Evolutionary conservation across 257 asterid species (phyloP), one percentile per base, ranked within the genome.

Genomic region (Knoxia roxburghii): DNA sequence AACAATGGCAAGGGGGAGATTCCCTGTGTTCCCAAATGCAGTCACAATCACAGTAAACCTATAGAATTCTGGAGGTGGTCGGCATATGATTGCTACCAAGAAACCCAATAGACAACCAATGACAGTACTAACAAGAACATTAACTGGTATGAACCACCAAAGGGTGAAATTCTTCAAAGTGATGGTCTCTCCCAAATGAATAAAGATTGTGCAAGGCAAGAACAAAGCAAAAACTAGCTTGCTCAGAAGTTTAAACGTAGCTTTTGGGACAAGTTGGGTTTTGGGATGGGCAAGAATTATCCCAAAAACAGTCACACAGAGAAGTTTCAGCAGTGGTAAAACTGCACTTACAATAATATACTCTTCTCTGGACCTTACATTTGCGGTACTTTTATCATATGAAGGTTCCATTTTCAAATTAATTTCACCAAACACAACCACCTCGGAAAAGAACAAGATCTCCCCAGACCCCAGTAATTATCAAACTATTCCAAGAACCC

Each of bases 91-190:
- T 0, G 97, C 87, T 35, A 90, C 99, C 50, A 90, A 37, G 51
- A 76, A 72, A 7, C 99, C 99, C 79, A 93, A 61, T 3, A 88
- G 24, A 74, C 99, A 88, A 49, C 99, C 99, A 8, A 88, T 81
- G 12, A 75, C 82, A 39, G 97, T 88, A 61, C 97, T 88, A 18
- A 93, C 69, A 71, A 93, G 72, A 60, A 93, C 99, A 70, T 93
- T 93, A 43, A 83, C 92, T 3, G 99, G 97, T 61, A 93, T 84
- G 73, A 93, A 93, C 99, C 99, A 93, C 99, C 97, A 93, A 0
- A 64, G 72, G 3, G 49, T 30, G 66, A 93, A 88, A 73, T 90
- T 93, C 77, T 81, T 50, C 9, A 85, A 52, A 32, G 90, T 90
- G 51, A 93, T 90, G 3, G 95, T 73, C 73, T 93, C 95, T 6